Conservation (phyloP, 108 stramenopile species). For the Nannochloropsis oceanica region DNA sequence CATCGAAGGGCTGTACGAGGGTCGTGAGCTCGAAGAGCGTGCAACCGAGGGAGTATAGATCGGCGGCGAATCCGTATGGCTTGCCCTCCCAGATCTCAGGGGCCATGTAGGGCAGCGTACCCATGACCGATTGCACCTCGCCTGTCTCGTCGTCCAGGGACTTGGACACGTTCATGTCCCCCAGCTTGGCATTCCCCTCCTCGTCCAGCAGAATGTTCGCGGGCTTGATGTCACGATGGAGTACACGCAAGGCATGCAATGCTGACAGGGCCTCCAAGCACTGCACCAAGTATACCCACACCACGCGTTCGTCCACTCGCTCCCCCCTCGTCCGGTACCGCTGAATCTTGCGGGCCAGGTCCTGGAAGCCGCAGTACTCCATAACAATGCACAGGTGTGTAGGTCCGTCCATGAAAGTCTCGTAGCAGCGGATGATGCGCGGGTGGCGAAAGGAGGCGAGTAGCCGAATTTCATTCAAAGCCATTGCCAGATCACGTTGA, state of each 20-base stretch:
- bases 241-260: not conserved
- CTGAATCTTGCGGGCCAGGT: slow-evolving; percentile 16
- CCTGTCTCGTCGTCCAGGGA: not conserved
- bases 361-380: slow-evolving; percentile 23
- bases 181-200: slow-evolving; percentile 10
- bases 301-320: slow-evolving; percentile 1
- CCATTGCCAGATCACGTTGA: not conserved
- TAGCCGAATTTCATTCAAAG: slow-evolving; percentile 2
- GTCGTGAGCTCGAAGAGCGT: not conserved
- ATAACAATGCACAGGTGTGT: slow-evolving; percentile 20
- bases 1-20: not conserved
- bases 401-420: slow-evolving; percentile 6
- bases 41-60: not conserved
- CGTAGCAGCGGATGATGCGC: slow-evolving; percentile 14
- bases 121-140: not conserved
- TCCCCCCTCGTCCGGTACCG: not conserved
- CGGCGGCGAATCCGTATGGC: not conserved
- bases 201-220: slow-evolving; percentile 10
- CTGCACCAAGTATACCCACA: slow-evolving; percentile 19
- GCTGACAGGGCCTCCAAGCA: not conserved
- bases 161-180: slow-evolving; percentile 24
- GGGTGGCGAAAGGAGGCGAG: slow-evolving; percentile 5
- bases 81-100: not conserved
- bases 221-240: slow-evolving; percentile 16
- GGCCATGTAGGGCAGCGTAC: not conserved